phyloP scores from a whole-genome alignment of 2,329 filamentous ascomycete genomes.

The Tolypocladium guangdongense region DNA sequence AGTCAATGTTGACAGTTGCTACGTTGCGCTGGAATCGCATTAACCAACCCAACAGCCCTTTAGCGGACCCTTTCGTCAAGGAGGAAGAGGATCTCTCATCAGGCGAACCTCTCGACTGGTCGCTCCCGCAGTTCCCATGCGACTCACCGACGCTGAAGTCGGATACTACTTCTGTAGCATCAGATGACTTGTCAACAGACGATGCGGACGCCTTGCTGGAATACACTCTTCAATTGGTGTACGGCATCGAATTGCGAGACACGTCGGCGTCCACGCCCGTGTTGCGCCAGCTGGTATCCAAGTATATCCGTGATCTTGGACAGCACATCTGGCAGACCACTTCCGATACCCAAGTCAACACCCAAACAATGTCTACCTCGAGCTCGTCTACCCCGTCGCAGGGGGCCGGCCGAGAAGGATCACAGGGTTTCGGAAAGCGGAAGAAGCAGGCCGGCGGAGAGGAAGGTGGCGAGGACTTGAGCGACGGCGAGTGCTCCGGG shows the following conservation, averaged over 20 bases:
- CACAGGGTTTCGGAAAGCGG: slow-evolving; percentile 18
- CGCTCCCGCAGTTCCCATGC: slow-evolving; percentile 1
- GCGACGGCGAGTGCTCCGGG: slow-evolving; percentile 21
- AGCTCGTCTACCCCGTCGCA: slow-evolving; percentile 20
- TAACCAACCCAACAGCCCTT: slow-evolving; percentile 2
- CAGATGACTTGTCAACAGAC: slow-evolving; percentile 19
- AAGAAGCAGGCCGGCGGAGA: slow-evolving; percentile 22
- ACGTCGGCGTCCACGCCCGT: slow-evolving; percentile 14
- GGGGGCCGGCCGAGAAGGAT: slow-evolving; percentile 10
- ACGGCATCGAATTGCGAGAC: slow-evolving; percentile 25
- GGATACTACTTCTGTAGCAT: slow-evolving; percentile 11
- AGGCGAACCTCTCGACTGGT: slow-evolving; percentile 5
- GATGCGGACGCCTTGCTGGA: slow-evolving; percentile 24
- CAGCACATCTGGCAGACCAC: slow-evolving; percentile 20
- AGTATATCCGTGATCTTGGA: slow-evolving; percentile 21
- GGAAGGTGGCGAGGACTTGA: slow-evolving; percentile 22
- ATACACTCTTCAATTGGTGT: slow-evolving; percentile 25
- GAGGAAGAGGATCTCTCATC: slow-evolving; percentile 6
- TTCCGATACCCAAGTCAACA: slow-evolving; percentile 14
- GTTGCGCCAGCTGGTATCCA: slow-evolving; percentile 19
- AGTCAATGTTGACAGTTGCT: background rate
- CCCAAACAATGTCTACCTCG: slow-evolving; percentile 18
- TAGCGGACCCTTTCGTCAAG: slow-evolving; percentile 3
- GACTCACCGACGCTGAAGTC: slow-evolving; percentile 5
- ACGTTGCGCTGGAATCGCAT: background rate